A percentile compares a stretch with the other conserved stretches of the same genome.
These are phyloP conservation scores for Flaveria sonorensis DNA, from an alignment of 129 eudicot species.

Conservation along the genomic window DNA sequence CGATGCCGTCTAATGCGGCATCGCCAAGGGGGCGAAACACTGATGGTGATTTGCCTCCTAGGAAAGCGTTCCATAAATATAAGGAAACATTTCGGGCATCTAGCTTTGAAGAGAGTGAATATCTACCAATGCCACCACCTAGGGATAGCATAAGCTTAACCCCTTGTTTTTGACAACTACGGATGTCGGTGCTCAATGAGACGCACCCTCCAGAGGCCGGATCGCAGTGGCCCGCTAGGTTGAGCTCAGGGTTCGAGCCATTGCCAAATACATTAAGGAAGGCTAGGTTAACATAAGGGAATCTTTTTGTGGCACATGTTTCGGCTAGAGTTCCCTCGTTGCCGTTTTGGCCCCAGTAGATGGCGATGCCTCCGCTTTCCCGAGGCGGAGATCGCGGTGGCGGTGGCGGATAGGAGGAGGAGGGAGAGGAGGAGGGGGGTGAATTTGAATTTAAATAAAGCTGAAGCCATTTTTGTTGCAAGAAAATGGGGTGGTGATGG, in stretches of 20 bases:
- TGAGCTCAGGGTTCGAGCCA: slow-evolving; percentile 58
- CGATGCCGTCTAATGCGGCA: slow-evolving; percentile 71
- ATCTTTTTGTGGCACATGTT: slow-evolving; percentile 69
- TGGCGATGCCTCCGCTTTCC: slow-evolving; percentile 57
- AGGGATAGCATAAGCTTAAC: slow-evolving; percentile 70
- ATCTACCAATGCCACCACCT: slow-evolving; percentile 67
- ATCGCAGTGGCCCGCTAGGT: slow-evolving; percentile 79
- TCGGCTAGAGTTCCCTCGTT: slow-evolving; percentile 56
- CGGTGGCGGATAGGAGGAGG: slow-evolving; percentile 17
- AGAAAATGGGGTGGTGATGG: slow-evolving; percentile 20
- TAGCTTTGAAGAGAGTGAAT: slow-evolving; percentile 48
- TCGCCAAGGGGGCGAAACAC: slow-evolving; percentile 60
- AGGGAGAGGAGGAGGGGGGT: slow-evolving; percentile 30
- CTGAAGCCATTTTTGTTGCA: slow-evolving; percentile 45
- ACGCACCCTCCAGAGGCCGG: slow-evolving; percentile 54
- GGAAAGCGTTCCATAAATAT: slow-evolving; percentile 65
- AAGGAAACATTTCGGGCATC: slow-evolving; percentile 57
- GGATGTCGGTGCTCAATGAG: slow-evolving; percentile 36
- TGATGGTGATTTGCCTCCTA: slow-evolving; percentile 57
- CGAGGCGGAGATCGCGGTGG: slow-evolving; percentile 11
- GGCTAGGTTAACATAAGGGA: slow-evolving; percentile 55
- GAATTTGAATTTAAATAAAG: slow-evolving; percentile 13
- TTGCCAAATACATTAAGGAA: slow-evolving; percentile 65
- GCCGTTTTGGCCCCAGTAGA: slow-evolving; percentile 87
- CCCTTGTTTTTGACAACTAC: slow-evolving; percentile 51